Conservation (phyloP, 2,329 filamentous ascomycete species). For the Westerdykella ornata region DNA sequence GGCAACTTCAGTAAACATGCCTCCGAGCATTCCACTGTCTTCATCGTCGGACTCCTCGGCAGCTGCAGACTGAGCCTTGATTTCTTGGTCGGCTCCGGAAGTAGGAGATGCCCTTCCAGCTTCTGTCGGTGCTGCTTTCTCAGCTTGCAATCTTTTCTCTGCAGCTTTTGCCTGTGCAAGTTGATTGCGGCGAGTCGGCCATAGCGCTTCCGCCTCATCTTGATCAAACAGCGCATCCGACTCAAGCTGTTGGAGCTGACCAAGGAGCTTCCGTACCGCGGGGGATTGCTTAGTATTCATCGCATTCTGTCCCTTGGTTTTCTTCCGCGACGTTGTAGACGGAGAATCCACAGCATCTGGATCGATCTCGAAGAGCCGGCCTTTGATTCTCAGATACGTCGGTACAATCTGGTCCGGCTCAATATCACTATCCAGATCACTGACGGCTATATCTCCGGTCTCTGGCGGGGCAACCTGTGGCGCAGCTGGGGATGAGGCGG, state of each 20-base stretch:
- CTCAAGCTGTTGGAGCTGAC: conserved; percentile 70
- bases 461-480: conserved; percentile 6
- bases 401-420: conserved; percentile 53
- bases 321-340: conserved; percentile 23
- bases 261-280: conserved; percentile 56
- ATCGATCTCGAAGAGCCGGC: conserved; percentile 43
- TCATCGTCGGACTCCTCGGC: conserved; percentile 42
- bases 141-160: conserved; percentile 10
- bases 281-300: conserved; percentile 14
- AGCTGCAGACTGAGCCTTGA: neutral
- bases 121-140: neutral
- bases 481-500: neutral
- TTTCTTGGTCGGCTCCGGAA: neutral
- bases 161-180: conserved; percentile 37
- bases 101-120: neutral
- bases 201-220: conserved; percentile 41
- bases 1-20: conserved; percentile 49
- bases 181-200: conserved; percentile 41
- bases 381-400: conserved; percentile 69
- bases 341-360: conserved; percentile 55
- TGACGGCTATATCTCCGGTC: conserved; percentile 36
- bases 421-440: conserved; percentile 46
- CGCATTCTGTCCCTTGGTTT: conserved; percentile 9
- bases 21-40: conserved; percentile 51
- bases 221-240: conserved; percentile 51